phyloP scores from a whole-genome alignment of 148 eudicot genomes.

The Cornus suecica region DNA sequence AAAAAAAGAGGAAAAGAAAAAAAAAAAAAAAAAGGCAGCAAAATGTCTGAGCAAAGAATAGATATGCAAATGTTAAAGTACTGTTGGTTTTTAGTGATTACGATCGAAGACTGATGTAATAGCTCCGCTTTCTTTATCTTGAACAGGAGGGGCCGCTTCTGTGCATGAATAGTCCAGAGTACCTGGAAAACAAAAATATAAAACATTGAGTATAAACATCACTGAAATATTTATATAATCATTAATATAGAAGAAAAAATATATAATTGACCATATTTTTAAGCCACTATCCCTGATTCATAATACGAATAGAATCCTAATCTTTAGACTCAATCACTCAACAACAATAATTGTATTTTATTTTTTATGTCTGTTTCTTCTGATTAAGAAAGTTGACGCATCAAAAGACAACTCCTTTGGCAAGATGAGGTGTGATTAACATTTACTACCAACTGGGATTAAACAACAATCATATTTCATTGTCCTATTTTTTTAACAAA shows the following conservation, averaged over 20 bases:
- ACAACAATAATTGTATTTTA: neutral
- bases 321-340: neutral
- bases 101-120: slow-evolving; percentile 3
- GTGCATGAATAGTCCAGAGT: slow-evolving; percentile 11
- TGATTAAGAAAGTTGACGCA: neutral
- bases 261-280: slow-evolving; percentile 12
- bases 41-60: neutral
- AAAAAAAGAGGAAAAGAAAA: no score
- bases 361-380: neutral
- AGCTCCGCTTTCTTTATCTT: slow-evolving; percentile 6
- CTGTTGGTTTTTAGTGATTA: slow-evolving; percentile 14
- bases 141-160: slow-evolving; percentile 12
- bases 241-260: no score
- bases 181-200: neutral
- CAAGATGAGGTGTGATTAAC: neutral
- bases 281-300: neutral
- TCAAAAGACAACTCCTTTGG: no score
- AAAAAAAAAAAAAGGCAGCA: neutral
- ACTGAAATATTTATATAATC: no score
- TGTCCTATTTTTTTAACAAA: neutral
- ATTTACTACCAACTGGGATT: neutral
- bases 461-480: neutral
- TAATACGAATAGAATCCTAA: neutral
- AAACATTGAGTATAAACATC: no score
- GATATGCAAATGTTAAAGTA: neutral